phyloP scores from a whole-genome alignment of 1,284 basidiomycete genomes.

The Microbotryum lychnidis-dioicae region DNA sequence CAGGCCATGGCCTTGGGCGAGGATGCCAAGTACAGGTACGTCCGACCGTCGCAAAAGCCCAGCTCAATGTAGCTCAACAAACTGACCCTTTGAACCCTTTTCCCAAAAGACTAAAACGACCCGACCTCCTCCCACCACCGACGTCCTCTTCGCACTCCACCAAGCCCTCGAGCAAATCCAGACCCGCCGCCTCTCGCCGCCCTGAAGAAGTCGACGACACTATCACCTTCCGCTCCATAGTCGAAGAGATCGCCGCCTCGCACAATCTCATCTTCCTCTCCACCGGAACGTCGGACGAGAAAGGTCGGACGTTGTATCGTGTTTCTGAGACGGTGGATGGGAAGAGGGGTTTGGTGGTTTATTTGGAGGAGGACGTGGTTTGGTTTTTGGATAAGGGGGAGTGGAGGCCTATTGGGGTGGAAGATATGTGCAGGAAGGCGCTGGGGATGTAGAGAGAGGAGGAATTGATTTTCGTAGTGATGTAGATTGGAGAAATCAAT shows the following conservation, averaged over 20 bases:
- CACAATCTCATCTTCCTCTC: conserved; percentile 84
- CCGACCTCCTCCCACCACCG: conserved; percentile 46
- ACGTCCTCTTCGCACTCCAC: conserved; percentile 48
- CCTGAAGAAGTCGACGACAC: conserved; percentile 40
- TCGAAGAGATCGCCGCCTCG: conserved; percentile 73
- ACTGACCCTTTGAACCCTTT: not conserved
- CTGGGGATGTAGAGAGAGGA: not conserved
- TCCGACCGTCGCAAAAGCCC: not conserved
- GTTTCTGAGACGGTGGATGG: conserved; percentile 70
- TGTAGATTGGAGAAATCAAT: not conserved
- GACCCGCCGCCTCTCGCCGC: not conserved
- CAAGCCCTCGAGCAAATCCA: conserved; percentile 14
- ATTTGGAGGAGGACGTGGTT: conserved; percentile 67
- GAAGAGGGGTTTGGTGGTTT: conserved; percentile 72
- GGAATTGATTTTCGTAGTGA: not conserved
- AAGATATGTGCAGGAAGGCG: conserved; percentile 32
- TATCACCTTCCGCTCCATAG: conserved; percentile 79
- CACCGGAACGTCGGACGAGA: conserved; percentile 67
- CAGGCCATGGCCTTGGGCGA: conserved; percentile 72
- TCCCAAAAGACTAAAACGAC: conserved; percentile 23
- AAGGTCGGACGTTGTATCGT: conserved; percentile 73
- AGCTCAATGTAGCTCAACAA: no score
- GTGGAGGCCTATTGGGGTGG: conserved; percentile 31
- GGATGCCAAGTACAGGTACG: conserved; percentile 33
- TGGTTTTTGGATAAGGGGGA: conserved; percentile 26